Base-by-base conservation (phyloP, 768 basidiomycete species). In the Serendipita sp. region DNA sequence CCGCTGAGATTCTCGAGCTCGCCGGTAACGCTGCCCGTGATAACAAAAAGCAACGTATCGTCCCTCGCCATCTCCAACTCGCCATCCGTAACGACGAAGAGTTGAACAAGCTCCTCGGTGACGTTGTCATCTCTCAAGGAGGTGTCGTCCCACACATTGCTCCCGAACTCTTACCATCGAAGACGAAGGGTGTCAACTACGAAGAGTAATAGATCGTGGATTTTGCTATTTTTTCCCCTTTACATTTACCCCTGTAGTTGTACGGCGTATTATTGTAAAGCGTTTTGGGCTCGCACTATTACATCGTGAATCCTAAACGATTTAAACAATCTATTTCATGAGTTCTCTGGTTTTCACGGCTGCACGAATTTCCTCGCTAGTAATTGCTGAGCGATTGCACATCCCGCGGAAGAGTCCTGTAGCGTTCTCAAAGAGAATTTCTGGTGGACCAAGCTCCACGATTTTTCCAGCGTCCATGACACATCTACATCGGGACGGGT, bases 1-100 rank as follows among this genome's bases (percentile, higher is more conserved):
- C 90, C 64, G 91, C 91, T 48, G 91, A 94, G 74, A 92, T 94
- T 73, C 85, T 94, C 66, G 91, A 94, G 73, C 79, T 94, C 41
- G 91, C 91, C 65, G 91, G 91, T 42, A 88, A 88, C 68, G 88
- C 88, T 16, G 88, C 89, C 44, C 86, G 88, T 63, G 88, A 88
- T 75, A 90, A 90, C 79, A 90, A 89, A 80, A 88, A 93, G 78
- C 85, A 88, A 68, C 90, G 92, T 85, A 93, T 94, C 69, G 88
- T 93, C 24, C 92, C 91, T 62, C 84, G 92, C 69, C 92, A 94
- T 75, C 74, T 94, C 53, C 92, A 94, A 71, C 83, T 94, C 61
- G 91, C 92, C 66, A 90, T 94, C 74, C 82, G 91, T 67, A 90
- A 92, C 73, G 89, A 90, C 64, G 90, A 92, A 72, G 90, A 87